Evolutionary conservation across 371 early-diverging fungal genomes (phyloP), one percentile per base, ranked within the genome.

Genomic region (Zychaea mexicana): DNA sequence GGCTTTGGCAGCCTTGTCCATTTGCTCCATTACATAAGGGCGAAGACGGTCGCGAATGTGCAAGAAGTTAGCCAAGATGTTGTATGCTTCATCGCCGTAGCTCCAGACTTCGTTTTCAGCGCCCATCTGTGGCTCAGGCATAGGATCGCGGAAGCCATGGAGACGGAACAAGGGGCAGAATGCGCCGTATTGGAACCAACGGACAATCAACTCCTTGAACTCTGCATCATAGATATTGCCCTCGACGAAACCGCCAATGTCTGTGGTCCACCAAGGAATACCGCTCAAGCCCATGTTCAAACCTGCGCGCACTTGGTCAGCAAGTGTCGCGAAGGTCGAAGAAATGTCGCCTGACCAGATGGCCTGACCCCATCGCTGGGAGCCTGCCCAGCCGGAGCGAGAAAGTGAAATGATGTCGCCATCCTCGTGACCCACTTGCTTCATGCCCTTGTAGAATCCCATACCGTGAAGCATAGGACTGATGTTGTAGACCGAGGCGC

Each of bases 171-270:
- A 54, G 17, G 68, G 64, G 24, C 64, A 68, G 56, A 68, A 63
- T 0, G 64, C 49, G 32, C 68, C 68, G 27, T 63, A 68, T 45
- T 68, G 68, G 64, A 68, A 62, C 68, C 68, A 68, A 27, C 68
- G 68, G 19, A 63, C 64, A 19, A 65, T 49, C 31, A 68, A 26
- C 47, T 68, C 54, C 13, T 57, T 38, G 56, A 62, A 63, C 28
- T 59, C 33, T 46, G 63, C 28, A 28, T 68, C 68, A 36, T 68
- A 45, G 26, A 62, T 63, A 57, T 63, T 68, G 46, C 68, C 68
- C 30, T 62, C 45, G n/a, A 63, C 64, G 49, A 68, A 68, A 39
- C 68, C 68, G 56, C 64, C 68, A 42, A 68, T 68, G 39, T 68
- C 68, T 4, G 63, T 62, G 17, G 68, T 63, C 68, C 68, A 68